Percentiles rank a stretch among this genome's conserved stretches.
These are phyloP conservation scores for Russula lepida DNA, from an alignment of 768 basidiomycete genomes.

Conservation along the genomic window DNA sequence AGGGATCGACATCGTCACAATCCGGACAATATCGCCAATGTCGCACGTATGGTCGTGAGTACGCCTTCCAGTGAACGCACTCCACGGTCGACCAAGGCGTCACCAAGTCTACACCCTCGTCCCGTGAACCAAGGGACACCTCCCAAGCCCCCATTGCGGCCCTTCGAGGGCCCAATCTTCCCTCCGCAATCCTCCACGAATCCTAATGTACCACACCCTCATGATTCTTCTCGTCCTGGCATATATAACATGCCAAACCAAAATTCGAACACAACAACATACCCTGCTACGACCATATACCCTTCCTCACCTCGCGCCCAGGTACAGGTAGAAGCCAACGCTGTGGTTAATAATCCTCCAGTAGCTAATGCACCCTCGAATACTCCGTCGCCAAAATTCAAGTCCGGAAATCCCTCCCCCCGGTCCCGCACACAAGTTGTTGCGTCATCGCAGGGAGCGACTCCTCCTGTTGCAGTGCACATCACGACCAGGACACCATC, in stretches of 20 bases:
- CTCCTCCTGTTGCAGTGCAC: conserved; percentile 7
- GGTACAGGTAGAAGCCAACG: conserved; percentile 18
- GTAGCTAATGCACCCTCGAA: conserved; percentile 13
- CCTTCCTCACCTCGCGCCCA: conserved; percentile 15
- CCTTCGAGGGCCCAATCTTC: neutral
- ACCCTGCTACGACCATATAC: conserved; percentile 19
- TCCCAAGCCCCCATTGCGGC: conserved; percentile 7
- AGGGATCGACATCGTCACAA: conserved; percentile 11
- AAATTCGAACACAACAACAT: conserved; percentile 15
- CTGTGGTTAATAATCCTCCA: conserved; percentile 4
- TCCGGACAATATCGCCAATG: neutral
- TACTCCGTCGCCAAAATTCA: conserved; percentile 18
- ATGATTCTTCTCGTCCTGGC: conserved; percentile 19
- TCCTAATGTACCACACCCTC: conserved; percentile 1
- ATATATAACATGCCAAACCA: neutral
- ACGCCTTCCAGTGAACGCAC: conserved; percentile 17
- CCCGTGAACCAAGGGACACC: conserved; percentile 19
- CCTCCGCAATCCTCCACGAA: neutral
- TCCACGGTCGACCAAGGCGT: conserved; percentile 17
- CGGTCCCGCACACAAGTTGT: conserved; percentile 15
- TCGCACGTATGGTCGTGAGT: conserved; percentile 1
- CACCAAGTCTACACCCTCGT: conserved; percentile 17
- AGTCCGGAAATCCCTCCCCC: conserved; percentile 18
- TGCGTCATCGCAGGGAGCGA: conserved; percentile 7
- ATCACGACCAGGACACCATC: conserved; percentile 17